Percentiles rank a stretch among this genome's conserved stretches.
phyloP scores from a whole-genome alignment of 1,284 basidiomycete genomes.

The Puccinia novopanici region DNA sequence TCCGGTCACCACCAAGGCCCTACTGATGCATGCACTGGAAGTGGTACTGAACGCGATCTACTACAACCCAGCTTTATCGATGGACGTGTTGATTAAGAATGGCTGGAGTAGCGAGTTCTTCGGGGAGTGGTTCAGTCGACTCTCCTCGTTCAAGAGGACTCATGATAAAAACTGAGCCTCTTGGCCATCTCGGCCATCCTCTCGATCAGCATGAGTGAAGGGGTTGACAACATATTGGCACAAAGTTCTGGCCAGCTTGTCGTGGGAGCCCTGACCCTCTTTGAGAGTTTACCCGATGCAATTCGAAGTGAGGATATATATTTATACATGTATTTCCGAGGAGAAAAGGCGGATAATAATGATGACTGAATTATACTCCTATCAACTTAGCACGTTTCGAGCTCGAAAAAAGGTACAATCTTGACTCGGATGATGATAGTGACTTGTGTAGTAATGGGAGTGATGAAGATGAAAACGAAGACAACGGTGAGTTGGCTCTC shows the following conservation, averaged over 20 bases:
- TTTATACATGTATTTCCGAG: no score
- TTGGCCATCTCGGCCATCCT: slow-evolving; percentile 73
- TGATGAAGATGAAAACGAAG: slow-evolving; percentile 26
- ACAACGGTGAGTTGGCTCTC: no score
- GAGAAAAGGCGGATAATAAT: no score
- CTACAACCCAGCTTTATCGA: slow-evolving; percentile 76
- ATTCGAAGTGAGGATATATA: no score
- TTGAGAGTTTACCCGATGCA: slow-evolving; percentile 33
- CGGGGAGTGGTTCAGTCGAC: slow-evolving; percentile 72
- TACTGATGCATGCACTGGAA: slow-evolving; percentile 76
- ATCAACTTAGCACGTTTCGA: slow-evolving; percentile 30
- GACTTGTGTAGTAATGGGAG: slow-evolving; percentile 28
- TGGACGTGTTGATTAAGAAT: slow-evolving; percentile 71
- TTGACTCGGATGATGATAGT: slow-evolving; percentile 37
- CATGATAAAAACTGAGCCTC: slow-evolving; percentile 83
- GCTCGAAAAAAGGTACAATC: slow-evolving; percentile 31
- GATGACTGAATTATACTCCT: no score
- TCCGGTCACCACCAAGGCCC: slow-evolving; percentile 65
- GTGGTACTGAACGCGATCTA: slow-evolving; percentile 80
- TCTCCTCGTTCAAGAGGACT: slow-evolving; percentile 73
- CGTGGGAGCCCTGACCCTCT: slow-evolving; percentile 33
- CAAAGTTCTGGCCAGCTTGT: slow-evolving; percentile 41
- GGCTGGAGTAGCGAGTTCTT: slow-evolving; percentile 70
- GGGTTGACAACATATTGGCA: slow-evolving; percentile 33
- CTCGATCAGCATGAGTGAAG: slow-evolving; percentile 34